Conservation (phyloP, 495 filamentous ascomycete genomes). For the Penicilliopsis zonata region DNA sequence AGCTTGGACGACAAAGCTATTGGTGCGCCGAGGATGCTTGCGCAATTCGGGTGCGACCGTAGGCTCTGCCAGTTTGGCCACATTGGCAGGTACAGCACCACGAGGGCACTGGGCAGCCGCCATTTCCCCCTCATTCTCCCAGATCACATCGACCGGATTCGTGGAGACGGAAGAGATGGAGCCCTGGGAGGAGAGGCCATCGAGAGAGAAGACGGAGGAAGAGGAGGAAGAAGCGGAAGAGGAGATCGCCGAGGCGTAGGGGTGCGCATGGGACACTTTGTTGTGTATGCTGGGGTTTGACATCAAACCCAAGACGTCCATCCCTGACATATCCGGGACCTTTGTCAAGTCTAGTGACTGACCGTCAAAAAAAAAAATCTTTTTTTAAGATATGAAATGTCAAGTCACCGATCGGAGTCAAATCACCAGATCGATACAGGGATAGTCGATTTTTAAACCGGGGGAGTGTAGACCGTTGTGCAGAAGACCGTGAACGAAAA, state of each 20-base stretch:
- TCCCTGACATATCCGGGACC: conserved; percentile 33
- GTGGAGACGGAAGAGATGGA: conserved; percentile 38
- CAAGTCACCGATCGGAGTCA: too few species aligned
- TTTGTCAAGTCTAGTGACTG: conserved; percentile 7
- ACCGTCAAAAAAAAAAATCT: conserved; percentile 4
- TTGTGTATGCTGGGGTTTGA: conserved; percentile 27
- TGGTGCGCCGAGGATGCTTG: conserved; percentile 73
- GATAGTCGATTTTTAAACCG: conserved; percentile 25
- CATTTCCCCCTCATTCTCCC: conserved; percentile 33
- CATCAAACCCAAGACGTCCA: conserved; percentile 38
- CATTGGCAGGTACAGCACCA: conserved; percentile 9
- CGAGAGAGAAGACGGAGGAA: conserved; percentile 74
- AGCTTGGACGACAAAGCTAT: conserved; percentile 22
- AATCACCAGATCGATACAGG: conserved; percentile 9
- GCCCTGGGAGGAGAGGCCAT: conserved; percentile 44
- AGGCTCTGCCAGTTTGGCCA: conserved; percentile 23
- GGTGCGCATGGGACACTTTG: conserved; percentile 32
- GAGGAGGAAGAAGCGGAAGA: conserved; percentile 63
- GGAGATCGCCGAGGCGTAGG: conserved; percentile 56
- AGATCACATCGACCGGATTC: conserved; percentile 34
- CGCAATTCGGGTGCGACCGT: conserved; percentile 55
- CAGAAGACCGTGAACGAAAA: conserved; percentile 35
- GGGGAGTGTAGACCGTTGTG: conserved; percentile 30
- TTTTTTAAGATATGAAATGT: too few species aligned
- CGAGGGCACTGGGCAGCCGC: conserved; percentile 15